Percentiles rank a stretch among this genome's conserved stretches.
Conservation (phyloP, 2,329 filamentous ascomycete species). For the Curvularia spicifera region DNA sequence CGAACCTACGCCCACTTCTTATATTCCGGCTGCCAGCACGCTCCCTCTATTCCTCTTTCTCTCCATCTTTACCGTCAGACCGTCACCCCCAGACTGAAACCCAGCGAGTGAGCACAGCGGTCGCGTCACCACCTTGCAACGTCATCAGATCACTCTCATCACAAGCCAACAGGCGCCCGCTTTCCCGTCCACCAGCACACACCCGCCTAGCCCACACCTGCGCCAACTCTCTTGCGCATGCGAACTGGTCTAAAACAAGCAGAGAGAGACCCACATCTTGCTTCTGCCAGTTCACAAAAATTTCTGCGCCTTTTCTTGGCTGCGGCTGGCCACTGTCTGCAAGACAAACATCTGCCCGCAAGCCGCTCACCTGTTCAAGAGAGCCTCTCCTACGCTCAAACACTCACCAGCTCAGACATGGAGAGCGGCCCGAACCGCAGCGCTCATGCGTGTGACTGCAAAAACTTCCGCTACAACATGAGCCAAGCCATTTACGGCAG, state of each 20-base stretch:
- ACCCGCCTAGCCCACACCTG: background rate
- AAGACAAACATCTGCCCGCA: slow-evolving; percentile 1
- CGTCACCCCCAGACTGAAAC: slow-evolving; percentile 18
- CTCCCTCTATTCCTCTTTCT: slow-evolving; percentile 2
- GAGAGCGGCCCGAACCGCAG: slow-evolving; percentile 18
- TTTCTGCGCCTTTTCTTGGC: slow-evolving; percentile 20
- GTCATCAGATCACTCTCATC: slow-evolving; percentile 39
- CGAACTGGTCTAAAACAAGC: slow-evolving; percentile 9
- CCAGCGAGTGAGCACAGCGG: slow-evolving; percentile 27
- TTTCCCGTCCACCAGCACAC: slow-evolving; percentile 12
- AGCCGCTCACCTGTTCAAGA: background rate
- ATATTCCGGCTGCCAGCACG: background rate
- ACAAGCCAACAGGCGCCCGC: slow-evolving; percentile 38
- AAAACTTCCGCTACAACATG: slow-evolving; percentile 21
- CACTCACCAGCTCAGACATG: slow-evolving; percentile 13
- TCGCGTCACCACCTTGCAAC: slow-evolving; percentile 24
- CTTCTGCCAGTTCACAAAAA: slow-evolving; percentile 21
- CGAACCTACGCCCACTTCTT: slow-evolving; percentile 8
- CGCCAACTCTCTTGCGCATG: background rate
- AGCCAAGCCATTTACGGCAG: slow-evolving; percentile 25
- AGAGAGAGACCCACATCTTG: slow-evolving; percentile 24
- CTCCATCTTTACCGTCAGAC: background rate
- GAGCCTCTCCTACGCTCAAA: background rate
- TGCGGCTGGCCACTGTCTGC: slow-evolving; percentile 10
- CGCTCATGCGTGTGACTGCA: slow-evolving; percentile 27